A percentile compares a stretch with the other conserved stretches of the same genome.
These are phyloP conservation scores for Kodamaea fungicola DNA, from an alignment of 1,139 yeast genomes.

Conservation along the genomic window DNA sequence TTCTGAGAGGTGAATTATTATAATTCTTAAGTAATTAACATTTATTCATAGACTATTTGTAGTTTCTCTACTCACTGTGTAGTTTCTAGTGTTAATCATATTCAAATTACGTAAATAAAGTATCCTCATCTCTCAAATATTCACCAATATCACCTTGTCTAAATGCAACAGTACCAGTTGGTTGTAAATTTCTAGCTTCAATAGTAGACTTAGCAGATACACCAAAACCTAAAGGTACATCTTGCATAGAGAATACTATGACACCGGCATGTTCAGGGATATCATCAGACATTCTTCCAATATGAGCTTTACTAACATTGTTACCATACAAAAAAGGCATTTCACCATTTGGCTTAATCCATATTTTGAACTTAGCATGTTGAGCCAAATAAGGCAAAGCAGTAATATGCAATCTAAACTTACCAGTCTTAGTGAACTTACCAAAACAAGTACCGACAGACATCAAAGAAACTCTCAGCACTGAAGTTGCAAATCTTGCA, in stretches of 20 bases:
- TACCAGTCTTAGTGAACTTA: constrained; percentile 95
- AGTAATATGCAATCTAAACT: constrained; percentile 93
- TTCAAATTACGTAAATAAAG: constrained; percentile 65
- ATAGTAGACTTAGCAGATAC: constrained; percentile 91
- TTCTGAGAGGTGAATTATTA: too few relatives aligned
- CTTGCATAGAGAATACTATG: constrained; percentile 85
- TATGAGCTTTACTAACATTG: constrained; percentile 93
- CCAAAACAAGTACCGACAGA: constrained; percentile 93
- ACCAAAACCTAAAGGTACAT: constrained; percentile 93
- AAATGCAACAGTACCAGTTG: constrained; percentile 91
- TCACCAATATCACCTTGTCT: constrained; percentile 99
- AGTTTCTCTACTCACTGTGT: too few relatives aligned
- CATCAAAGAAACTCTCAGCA: constrained; percentile 86
- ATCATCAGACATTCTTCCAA: constrained; percentile 95
- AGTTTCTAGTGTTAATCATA: background rate
- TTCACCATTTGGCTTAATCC: constrained; percentile 97
- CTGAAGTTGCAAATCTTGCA: constrained; percentile 85
- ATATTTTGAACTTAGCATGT: constrained; percentile 87
- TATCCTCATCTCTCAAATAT: constrained; percentile 95
- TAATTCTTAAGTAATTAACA: too few relatives aligned
- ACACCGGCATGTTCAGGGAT: constrained; percentile 98
- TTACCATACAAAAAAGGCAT: constrained; percentile 98
- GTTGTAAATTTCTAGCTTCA: constrained; percentile 84
- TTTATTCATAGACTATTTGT: too few relatives aligned
- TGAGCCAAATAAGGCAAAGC: constrained; percentile 77